These are phyloP conservation scores for Stagonosporopsis vannaccii DNA, from an alignment of 2,329 filamentous ascomycete genomes.

Conservation along the genomic window DNA sequence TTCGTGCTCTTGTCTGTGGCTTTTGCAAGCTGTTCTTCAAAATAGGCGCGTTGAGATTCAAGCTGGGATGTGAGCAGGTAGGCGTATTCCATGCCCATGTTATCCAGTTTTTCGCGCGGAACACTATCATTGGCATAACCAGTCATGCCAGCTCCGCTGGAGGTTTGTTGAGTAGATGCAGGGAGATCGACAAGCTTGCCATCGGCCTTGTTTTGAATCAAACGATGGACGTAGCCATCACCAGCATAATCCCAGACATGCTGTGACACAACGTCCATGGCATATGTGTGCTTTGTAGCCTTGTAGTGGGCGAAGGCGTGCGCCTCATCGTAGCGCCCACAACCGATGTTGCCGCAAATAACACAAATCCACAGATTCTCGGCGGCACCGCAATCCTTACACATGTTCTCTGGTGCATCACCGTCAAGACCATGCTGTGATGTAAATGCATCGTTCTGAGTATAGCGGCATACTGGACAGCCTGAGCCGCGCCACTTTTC, in stretches of 20 bases:
- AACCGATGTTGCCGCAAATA: conserved; percentile 91
- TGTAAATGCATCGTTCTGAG: conserved; percentile 64
- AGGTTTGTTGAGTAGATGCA: conserved; percentile 48
- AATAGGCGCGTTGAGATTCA: conserved; percentile 91
- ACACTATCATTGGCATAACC: conserved; percentile 69
- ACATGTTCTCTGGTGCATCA: conserved; percentile 70
- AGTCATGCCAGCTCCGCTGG: conserved; percentile 49
- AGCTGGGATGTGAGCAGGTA: conserved; percentile 92
- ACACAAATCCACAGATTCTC: conserved; percentile 94
- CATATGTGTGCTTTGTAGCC: conserved; percentile 86
- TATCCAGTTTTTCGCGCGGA: conserved; percentile 74
- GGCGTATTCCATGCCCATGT: conserved; percentile 91
- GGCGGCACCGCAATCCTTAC: conserved; percentile 79
- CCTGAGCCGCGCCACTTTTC: conserved; percentile 95
- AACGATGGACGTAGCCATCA: conserved; percentile 93
- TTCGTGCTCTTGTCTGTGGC: conserved; percentile 87
- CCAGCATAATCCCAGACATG: conserved; percentile 98
- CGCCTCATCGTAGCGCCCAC: conserved; percentile 90
- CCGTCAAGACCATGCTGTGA: conserved; percentile 41
- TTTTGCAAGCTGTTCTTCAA: conserved; percentile 89
- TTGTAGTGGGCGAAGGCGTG: conserved; percentile 96
- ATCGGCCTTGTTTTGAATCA: conserved; percentile 92
- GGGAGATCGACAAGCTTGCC: conserved; percentile 93
- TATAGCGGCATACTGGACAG: conserved; percentile 94
- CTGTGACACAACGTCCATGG: conserved; percentile 90